Evolutionary conservation across 2,329 filamentous ascomycete species (phyloP), one percentile per base, ranked within the genome.

Genomic region (Ceratocystis ficicola): DNA sequence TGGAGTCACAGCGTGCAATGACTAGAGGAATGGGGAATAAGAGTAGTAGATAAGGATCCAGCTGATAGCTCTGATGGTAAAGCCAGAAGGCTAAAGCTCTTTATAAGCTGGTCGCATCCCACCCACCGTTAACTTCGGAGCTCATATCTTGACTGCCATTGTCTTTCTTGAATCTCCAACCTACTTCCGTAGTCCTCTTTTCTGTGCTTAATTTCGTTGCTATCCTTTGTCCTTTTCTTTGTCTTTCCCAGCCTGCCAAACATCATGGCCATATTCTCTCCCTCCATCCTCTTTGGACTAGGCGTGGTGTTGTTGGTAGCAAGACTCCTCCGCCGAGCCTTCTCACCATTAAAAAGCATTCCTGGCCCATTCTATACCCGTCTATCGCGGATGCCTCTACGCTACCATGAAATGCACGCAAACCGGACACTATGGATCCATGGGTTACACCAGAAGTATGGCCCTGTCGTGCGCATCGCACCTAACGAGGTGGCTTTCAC

Each of bases 401-500:
- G 81, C 70, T 82, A 77, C 75, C 76, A 85, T 64, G 84, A 86
- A 71, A 77, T 86, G 62, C 75, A 74, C 44, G 80, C 78, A 36
- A 75, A 75, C 36, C 76, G 84, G 44, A 84, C 83, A 0, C 71
- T 73, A 46, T 85, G 85, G 69, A 77, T 86, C 25, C 83, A 87
- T 68, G 65, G 69, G 0, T 75, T 86, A n/a, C 84, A 87, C 70
- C 70, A 76, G 65, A 73, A 72, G 60, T 84, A 85, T 67, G 84
- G 84, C 0, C 80, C 81, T 0, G 79, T 81, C 0, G 81, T 87
- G 20, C 79, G 84, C 3, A 71, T 86, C 36, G 79, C 77, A 0
- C 83, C 83, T 0, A 78, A 79, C 68, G 83, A 87, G 73, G 80
- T 84, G 2, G 81, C 81, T 0, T 86, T 86, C 68, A 79, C 81